Evolutionary conservation across 345 rosid genomes (phyloP), one percentile per base, ranked within the genome.

Genomic region (Crucihimalaya himalaica): DNA sequence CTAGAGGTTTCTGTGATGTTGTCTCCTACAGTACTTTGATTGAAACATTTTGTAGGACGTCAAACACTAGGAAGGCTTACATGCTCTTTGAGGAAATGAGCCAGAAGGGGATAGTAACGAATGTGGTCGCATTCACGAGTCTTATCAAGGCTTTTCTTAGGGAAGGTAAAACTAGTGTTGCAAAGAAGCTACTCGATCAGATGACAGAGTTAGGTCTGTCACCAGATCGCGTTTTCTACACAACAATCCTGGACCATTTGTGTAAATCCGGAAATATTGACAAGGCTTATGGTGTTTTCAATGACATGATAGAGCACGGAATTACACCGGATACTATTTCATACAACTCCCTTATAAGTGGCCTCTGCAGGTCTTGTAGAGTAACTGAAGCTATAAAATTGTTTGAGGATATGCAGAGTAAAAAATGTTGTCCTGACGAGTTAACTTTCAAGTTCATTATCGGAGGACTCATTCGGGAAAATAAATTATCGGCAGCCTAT

Each of bases 11-110:
- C 39, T 83, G 81, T 72, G 96, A 92, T 81, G 92, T 77, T 32
- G 88, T 90, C 76, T 87, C 99, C 32, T 92, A 88, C 72, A 92
- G 93, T 82, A 92, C 94, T 8, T 57, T 95, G 53, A 92, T 92
- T 21, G 63, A 78, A 28, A 85, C 89, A 29, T 85, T 84, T 77
- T 90, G 97, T 63, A 83, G 71, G 73, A 74, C 79, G 19, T 65
- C 81, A 65, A 72, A 63, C 34, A 74, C 78, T 23, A 77, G 72
- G 72, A 85, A 72, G 65, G 97, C 93, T 68, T 85, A 81, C 77
- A 81, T 77, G 79, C 72, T 95, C 48, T 87, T 87, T 78, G 84
- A 85, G 74, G 96, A 88, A 76, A 92, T 92, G 97, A 80, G 74
- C 35, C 71, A 34, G 62, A 85, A 81, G 78, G 90, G 87, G 73